These are phyloP conservation scores for Paratinospora sagittata DNA, from an alignment of 164 flowering plant species.

Conservation along the genomic window DNA sequence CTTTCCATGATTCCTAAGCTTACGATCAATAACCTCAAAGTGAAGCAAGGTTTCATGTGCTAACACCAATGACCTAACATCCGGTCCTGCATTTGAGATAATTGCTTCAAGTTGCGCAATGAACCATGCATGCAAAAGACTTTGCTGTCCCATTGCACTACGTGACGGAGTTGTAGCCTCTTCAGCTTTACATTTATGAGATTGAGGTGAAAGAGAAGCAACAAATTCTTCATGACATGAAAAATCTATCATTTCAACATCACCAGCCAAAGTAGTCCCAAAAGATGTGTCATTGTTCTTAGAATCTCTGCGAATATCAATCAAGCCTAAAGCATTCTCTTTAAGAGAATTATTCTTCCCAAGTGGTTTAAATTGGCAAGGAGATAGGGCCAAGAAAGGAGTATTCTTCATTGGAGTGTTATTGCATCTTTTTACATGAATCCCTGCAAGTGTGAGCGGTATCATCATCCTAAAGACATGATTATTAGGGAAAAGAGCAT, in stretches of 20 bases:
- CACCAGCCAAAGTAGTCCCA: slow-evolving; percentile 22
- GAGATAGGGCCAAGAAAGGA: slow-evolving; percentile 56
- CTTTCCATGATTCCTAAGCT: slow-evolving; percentile 21
- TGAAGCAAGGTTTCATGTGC: slow-evolving; percentile 63
- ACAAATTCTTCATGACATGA: slow-evolving; percentile 48
- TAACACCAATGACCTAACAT: slow-evolving; percentile 46
- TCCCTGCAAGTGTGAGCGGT: slow-evolving; percentile 55
- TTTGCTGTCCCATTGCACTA: slow-evolving; percentile 27
- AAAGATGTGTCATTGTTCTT: slow-evolving; percentile 18
- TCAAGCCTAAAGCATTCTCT: slow-evolving; percentile 29
- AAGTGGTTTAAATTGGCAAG: slow-evolving; percentile 53
- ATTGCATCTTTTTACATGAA: slow-evolving; percentile 43
- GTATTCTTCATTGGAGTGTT: slow-evolving; percentile 29
- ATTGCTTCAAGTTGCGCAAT: slow-evolving; percentile 57
- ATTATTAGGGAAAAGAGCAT: not conserved
- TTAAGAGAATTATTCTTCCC: slow-evolving; percentile 30
- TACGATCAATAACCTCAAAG: slow-evolving; percentile 38
- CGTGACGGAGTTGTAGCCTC: slow-evolving; percentile 22
- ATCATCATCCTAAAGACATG: slow-evolving; percentile 6
- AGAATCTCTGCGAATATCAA: slow-evolving; percentile 22
- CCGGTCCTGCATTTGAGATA: slow-evolving; percentile 32
- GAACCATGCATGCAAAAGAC: slow-evolving; percentile 58
- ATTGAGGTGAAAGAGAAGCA: slow-evolving; percentile 30
- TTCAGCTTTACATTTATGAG: slow-evolving; percentile 24
- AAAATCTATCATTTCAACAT: slow-evolving; percentile 38